Evolutionary conservation across 2,329 filamentous ascomycete species (phyloP).

Genomic region (Hypoxylon rubiginosum): DNA sequence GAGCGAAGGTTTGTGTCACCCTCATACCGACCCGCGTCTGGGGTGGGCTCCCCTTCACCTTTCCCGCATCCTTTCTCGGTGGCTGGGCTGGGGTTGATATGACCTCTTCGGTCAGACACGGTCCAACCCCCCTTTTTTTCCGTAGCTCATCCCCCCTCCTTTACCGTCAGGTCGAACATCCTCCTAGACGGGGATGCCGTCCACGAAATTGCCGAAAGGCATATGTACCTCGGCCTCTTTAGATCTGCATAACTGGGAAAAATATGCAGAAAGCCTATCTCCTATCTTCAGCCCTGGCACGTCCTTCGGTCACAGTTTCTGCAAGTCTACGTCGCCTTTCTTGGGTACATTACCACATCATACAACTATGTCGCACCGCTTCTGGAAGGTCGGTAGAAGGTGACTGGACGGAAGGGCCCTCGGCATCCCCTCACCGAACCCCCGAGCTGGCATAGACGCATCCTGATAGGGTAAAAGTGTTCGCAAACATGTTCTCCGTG

Average conservation of each 20-base stretch:
- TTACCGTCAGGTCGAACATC: slow-evolving; percentile 28
- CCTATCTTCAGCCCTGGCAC: slow-evolving; percentile 37
- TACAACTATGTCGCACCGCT: slow-evolving; percentile 38
- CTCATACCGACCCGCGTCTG: slow-evolving; percentile 40
- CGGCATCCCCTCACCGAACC: slow-evolving; percentile 47
- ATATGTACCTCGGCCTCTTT: slow-evolving; percentile 32
- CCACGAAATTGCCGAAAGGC: slow-evolving; percentile 37
- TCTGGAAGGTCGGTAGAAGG: slow-evolving; percentile 49
- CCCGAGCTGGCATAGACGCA: slow-evolving; percentile 41
- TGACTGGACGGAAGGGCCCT: slow-evolving; percentile 39
- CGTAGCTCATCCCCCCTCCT: slow-evolving; percentile 28
- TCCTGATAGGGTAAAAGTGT: slow-evolving; percentile 39
- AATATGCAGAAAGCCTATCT: slow-evolving; percentile 33
- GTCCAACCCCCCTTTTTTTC: slow-evolving; percentile 40
- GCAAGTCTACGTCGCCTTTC: slow-evolving; percentile 37
- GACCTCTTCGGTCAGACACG: slow-evolving; percentile 45
- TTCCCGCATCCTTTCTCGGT: slow-evolving; percentile 39
- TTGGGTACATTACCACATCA: slow-evolving; percentile 40
- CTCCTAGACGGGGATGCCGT: slow-evolving; percentile 31
- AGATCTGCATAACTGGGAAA: slow-evolving; percentile 38
- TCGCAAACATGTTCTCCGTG: slow-evolving; percentile 41
- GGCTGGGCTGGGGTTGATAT: slow-evolving; percentile 31
- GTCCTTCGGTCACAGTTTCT: slow-evolving; percentile 41
- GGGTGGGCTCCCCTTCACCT: slow-evolving; percentile 29
- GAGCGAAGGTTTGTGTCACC: slow-evolving; percentile 41